Evolutionary conservation across 495 filamentous ascomycete species (phyloP).

Genomic region (Glutinoglossum americanum): DNA sequence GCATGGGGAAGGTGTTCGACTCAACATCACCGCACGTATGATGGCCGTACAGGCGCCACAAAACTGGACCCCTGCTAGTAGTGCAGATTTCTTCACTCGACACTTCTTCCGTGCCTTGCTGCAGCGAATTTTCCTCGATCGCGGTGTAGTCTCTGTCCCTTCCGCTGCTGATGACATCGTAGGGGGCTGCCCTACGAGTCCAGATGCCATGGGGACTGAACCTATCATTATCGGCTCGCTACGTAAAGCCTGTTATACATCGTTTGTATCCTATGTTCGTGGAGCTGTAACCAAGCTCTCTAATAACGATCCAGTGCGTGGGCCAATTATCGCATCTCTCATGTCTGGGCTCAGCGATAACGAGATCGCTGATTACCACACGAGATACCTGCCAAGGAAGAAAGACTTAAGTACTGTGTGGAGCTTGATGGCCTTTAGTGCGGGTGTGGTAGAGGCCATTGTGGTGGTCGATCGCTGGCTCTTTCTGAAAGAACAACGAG

Average conservation of each 20-base stretch:
- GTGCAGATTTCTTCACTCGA: constrained; percentile 71
- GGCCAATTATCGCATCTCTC: constrained; percentile 32
- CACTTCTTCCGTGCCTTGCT: constrained; percentile 86
- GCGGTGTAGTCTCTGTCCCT: constrained; percentile 43
- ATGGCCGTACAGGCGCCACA: constrained; percentile 90
- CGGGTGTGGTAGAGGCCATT: constrained; percentile 64
- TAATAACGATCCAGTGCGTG: constrained; percentile 29
- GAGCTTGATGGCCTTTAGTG: constrained; percentile 90
- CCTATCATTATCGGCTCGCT: constrained; percentile 75
- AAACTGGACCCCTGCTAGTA: constrained; percentile 70
- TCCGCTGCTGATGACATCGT: constrained; percentile 15
- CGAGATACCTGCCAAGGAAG: constrained; percentile 37
- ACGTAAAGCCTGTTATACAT: constrained; percentile 55
- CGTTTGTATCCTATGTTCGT: constrained; percentile 54
- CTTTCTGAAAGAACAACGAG: constrained; percentile 54
- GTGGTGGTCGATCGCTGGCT: constrained; percentile 87
- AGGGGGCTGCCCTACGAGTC: constrained; percentile 9
- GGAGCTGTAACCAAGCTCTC: constrained; percentile 58
- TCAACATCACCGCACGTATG: constrained; percentile 92
- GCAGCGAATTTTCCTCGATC: constrained; percentile 75
- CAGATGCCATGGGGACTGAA: constrained; percentile 21
- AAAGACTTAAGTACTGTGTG: constrained; percentile 72
- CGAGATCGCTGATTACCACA: constrained; percentile 48
- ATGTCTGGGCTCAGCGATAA: constrained; percentile 46
- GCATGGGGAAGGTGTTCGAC: constrained; percentile 37